Evolutionary conservation across 2,329 filamentous ascomycete species (phyloP).

Genomic region (Colletotrichum falcatum): DNA sequence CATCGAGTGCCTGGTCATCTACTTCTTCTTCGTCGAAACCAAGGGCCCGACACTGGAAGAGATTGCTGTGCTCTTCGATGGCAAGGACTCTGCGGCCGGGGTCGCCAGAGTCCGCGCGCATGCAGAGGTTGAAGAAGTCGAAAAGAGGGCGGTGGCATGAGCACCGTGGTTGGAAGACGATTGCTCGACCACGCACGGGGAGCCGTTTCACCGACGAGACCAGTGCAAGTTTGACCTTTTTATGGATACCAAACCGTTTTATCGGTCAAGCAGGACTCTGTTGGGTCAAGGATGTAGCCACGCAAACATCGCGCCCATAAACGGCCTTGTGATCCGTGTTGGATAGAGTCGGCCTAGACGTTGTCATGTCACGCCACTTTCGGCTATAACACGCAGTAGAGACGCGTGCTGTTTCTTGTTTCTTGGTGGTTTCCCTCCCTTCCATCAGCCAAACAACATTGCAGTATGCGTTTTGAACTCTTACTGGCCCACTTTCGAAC

Average conservation of each 20-base stretch:
- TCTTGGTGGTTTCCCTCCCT: no score
- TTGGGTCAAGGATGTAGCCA: not conserved
- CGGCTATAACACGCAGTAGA: no score
- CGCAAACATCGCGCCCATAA: not conserved
- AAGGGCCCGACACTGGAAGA: constrained; percentile 66
- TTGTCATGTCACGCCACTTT: no score
- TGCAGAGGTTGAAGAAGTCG: constrained; percentile 7
- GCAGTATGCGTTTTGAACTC: no score
- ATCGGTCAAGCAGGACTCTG: not conserved
- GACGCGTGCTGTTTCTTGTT: no score
- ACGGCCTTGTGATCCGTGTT: no score
- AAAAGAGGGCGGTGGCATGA: constrained; percentile 24
- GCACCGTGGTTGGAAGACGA: accelerated
- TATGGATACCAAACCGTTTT: no score
- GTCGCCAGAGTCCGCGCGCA: constrained; percentile 30
- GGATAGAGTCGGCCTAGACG: no score
- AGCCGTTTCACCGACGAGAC: no score
- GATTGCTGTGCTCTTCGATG: constrained; percentile 41
- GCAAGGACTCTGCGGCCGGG: constrained; percentile 27
- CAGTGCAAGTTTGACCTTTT: no score
- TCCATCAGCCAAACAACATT: not conserved
- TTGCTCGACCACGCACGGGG: no score
- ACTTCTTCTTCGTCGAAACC: constrained; percentile 59
- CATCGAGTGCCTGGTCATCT: constrained; percentile 52
- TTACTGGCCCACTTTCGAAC: not conserved